Evolutionary conservation across 768 basidiomycete species (phyloP).

Genomic region (Trametes sanguinea): DNA sequence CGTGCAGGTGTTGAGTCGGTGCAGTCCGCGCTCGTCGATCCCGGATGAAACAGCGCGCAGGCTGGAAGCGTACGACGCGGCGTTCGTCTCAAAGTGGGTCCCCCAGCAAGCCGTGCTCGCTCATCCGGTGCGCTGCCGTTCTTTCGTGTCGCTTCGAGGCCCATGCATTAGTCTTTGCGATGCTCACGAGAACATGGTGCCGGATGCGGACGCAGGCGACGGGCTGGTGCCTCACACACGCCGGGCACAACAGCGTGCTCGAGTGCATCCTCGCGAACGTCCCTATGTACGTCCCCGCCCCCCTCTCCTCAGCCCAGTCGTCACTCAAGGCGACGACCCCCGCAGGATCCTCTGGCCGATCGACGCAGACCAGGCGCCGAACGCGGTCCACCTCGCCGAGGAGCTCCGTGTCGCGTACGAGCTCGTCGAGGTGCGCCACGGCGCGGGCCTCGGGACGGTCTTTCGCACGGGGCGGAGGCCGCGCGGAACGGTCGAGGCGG

Average conservation of each 20-base stretch:
- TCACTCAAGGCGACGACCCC: no score
- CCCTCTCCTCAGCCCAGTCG: no score
- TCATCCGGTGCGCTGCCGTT: slow-evolving; percentile 5
- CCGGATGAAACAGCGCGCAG: not conserved
- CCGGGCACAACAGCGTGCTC: slow-evolving; percentile 14
- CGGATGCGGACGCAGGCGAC: not conserved
- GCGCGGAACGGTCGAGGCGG: slow-evolving; percentile 26
- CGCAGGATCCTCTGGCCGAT: slow-evolving; percentile 27
- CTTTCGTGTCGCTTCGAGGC: no score
- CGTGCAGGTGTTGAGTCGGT: not conserved
- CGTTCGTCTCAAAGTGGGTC: not conserved
- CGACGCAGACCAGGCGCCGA: slow-evolving; percentile 27
- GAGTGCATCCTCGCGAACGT: slow-evolving; percentile 9
- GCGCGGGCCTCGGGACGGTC: slow-evolving; percentile 12
- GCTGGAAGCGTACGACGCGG: not conserved
- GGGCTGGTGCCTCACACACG: slow-evolving; percentile 14
- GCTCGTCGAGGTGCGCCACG: slow-evolving; percentile 27
- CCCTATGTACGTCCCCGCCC: slow-evolving; percentile 1
- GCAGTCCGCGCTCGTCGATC: not conserved
- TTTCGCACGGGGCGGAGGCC: slow-evolving; percentile 18
- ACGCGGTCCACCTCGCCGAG: slow-evolving; percentile 26
- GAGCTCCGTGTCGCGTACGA: slow-evolving; percentile 29
- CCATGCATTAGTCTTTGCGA: no score
- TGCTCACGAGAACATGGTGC: no score
- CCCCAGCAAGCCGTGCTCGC: slow-evolving; percentile 5